phyloP scores from a whole-genome alignment of 192 early-diverging fungal species.

The Umbelopsis isabellina region DNA sequence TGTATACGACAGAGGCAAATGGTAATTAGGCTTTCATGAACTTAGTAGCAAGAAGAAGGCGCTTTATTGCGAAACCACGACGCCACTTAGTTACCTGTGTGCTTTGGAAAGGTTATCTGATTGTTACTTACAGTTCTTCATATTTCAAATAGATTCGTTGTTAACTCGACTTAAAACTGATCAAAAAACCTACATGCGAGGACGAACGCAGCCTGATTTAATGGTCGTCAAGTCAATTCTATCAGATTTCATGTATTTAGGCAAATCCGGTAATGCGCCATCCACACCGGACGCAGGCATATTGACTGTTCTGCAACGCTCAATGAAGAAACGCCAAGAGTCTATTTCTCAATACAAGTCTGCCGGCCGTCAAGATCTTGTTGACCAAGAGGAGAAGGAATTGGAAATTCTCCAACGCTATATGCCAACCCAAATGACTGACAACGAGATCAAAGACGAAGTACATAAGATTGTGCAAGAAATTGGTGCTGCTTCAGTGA shows the following conservation, averaged over 20 bases:
- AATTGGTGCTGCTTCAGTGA: slow-evolving; percentile 59
- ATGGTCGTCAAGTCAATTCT: slow-evolving; percentile 76
- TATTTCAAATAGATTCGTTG: slow-evolving; percentile 20
- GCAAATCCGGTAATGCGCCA: slow-evolving; percentile 60
- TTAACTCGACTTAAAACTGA: slow-evolving; percentile 67
- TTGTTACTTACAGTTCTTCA: not conserved
- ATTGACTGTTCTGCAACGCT: slow-evolving; percentile 70
- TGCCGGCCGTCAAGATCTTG: slow-evolving; percentile 76
- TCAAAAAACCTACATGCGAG: slow-evolving; percentile 80
- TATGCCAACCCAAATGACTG: slow-evolving; percentile 78
- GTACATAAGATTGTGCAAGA: slow-evolving; percentile 56
- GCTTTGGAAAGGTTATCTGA: not conserved
- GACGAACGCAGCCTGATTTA: slow-evolving; percentile 65
- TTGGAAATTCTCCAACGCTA: slow-evolving; percentile 68
- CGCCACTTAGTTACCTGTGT: not conserved
- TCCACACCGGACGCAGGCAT: slow-evolving; percentile 62
- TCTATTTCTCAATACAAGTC: slow-evolving; percentile 67
- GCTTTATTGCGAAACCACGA: not conserved
- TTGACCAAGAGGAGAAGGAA: slow-evolving; percentile 70
- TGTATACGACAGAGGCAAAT: slow-evolving; percentile 10
- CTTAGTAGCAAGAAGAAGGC: too few relatives aligned
- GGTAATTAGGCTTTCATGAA: not conserved
- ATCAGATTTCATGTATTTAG: slow-evolving; percentile 77
- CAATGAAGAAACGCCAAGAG: slow-evolving; percentile 83
- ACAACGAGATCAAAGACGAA: slow-evolving; percentile 69